Percentiles rank a stretch among this genome's conserved stretches.
Evolutionary conservation across 2,329 filamentous ascomycete species (phyloP).

Genomic region (Ascochyta clinopodiicola): DNA sequence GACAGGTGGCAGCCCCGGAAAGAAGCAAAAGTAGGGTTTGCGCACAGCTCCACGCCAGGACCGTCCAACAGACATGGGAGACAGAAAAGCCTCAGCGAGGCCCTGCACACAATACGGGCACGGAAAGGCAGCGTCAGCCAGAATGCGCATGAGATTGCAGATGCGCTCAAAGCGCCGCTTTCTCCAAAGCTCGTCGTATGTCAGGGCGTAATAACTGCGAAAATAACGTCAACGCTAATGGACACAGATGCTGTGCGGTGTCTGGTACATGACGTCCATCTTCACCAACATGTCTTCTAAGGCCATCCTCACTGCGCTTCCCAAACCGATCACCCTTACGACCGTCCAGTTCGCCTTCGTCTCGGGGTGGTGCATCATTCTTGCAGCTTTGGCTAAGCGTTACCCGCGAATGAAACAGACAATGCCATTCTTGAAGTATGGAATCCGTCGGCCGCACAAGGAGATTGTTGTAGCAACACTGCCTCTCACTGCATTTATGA

Average conservation of each 20-base stretch:
- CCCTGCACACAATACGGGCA: conserved; percentile 81
- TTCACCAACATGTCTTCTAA: conserved; percentile 98
- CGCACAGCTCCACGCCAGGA: conserved; percentile 45
- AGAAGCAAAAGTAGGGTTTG: conserved; percentile 56
- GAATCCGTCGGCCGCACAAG: conserved; percentile 78
- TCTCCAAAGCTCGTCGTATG: conserved; percentile 86
- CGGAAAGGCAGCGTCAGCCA: conserved; percentile 86
- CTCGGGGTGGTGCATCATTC: conserved; percentile 81
- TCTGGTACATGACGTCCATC: conserved; percentile 96
- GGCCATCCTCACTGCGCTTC: conserved; percentile 89
- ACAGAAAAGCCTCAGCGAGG: conserved; percentile 88
- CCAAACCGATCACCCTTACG: conserved; percentile 89
- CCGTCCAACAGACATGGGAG: conserved; percentile 62
- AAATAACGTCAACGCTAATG: conserved; percentile 32
- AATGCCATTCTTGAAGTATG: conserved; percentile 81
- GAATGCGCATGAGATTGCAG: conserved; percentile 91
- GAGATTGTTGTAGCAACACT: conserved; percentile 87
- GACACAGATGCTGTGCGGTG: conserved; percentile 75
- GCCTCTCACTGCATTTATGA: conserved; percentile 91
- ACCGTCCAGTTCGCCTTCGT: conserved; percentile 94
- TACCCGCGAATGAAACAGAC: conserved; percentile 74
- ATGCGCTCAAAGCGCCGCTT: conserved; percentile 86
- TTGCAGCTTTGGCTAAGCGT: conserved; percentile 75
- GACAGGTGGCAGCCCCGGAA: conserved; percentile 69
- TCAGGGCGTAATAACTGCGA: conserved; percentile 31